Evolutionary conservation across 2,329 filamentous ascomycete genomes (phyloP).

Genomic region (Atkinsonella hypoxylon): DNA sequence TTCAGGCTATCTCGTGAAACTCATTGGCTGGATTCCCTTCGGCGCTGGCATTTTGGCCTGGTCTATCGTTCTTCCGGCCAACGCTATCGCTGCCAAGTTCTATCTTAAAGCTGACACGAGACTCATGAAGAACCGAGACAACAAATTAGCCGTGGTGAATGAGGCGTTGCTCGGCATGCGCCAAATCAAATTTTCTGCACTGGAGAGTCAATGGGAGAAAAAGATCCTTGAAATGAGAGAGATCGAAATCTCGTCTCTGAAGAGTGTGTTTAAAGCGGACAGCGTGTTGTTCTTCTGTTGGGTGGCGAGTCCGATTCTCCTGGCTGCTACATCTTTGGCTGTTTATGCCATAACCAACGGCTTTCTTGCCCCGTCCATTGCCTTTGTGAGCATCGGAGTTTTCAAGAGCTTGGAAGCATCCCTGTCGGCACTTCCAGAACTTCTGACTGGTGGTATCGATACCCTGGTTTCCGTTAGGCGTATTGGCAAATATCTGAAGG

Average conservation of each 20-base stretch:
- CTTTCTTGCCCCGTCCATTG: slow-evolving; percentile 55
- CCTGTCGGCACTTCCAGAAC: slow-evolving; percentile 58
- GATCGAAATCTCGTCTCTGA: slow-evolving; percentile 54
- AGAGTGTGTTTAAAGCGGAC: slow-evolving; percentile 54
- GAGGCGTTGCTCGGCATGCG: slow-evolving; percentile 69
- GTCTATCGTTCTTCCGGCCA: slow-evolving; percentile 53
- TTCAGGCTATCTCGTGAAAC: slow-evolving; percentile 50
- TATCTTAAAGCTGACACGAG: slow-evolving; percentile 54
- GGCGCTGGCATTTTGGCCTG: slow-evolving; percentile 53
- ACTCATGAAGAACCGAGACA: slow-evolving; percentile 65
- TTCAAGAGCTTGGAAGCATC: slow-evolving; percentile 64
- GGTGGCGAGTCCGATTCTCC: slow-evolving; percentile 61
- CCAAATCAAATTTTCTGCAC: slow-evolving; percentile 74
- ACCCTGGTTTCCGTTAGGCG: slow-evolving; percentile 60
- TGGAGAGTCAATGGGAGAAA: slow-evolving; percentile 63
- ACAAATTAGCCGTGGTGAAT: slow-evolving; percentile 63
- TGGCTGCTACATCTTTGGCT: slow-evolving; percentile 59
- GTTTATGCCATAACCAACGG: slow-evolving; percentile 55
- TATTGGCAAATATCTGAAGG: slow-evolving; percentile 58
- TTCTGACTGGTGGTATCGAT: slow-evolving; percentile 59
- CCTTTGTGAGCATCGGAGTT: slow-evolving; percentile 66
- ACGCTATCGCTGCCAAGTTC: slow-evolving; percentile 51
- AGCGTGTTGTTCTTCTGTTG: slow-evolving; percentile 53
- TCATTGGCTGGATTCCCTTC: slow-evolving; percentile 62
- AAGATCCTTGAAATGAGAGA: slow-evolving; percentile 52